These are phyloP conservation scores for Solanum pinnatisectum DNA, from an alignment of 257 asterid species.

Conservation along the genomic window DNA sequence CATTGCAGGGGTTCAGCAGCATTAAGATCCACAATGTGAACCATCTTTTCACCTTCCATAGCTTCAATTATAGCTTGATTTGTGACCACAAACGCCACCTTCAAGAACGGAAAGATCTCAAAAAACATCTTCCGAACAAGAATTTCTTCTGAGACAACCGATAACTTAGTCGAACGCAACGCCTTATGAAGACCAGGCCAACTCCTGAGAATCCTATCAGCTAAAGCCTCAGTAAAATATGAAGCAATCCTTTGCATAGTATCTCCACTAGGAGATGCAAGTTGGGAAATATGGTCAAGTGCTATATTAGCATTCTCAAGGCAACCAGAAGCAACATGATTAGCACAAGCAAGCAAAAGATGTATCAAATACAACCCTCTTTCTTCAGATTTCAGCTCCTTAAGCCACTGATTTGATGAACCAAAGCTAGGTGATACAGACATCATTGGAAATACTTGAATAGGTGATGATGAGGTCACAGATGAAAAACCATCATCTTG, in stretches of 20 bases:
- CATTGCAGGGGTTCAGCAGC: constrained; percentile 71
- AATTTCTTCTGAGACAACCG: constrained; percentile 46
- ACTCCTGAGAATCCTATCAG: constrained; percentile 60
- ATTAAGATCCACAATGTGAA: constrained; percentile 73
- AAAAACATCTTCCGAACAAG: constrained; percentile 68
- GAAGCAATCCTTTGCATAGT: constrained; percentile 93
- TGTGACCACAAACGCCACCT: constrained; percentile 65
- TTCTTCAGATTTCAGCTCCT: constrained; percentile 82
- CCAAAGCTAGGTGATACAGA: constrained; percentile 41
- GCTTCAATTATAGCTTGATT: constrained; percentile 89
- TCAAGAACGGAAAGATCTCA: constrained; percentile 67
- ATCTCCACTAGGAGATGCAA: constrained; percentile 77
- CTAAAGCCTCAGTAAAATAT: constrained; percentile 74
- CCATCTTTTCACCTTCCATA: constrained; percentile 95
- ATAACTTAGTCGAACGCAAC: constrained; percentile 40
- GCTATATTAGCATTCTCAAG: constrained; percentile 77
- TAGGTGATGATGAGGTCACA: constrained; percentile 56
- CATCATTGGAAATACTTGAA: constrained; percentile 51
- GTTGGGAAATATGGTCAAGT: constrained; percentile 86
- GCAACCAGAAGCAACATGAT: constrained; percentile 64
- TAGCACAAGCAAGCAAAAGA: constrained; percentile 71
- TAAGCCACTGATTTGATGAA: constrained; percentile 75
- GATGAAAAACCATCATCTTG: constrained; percentile 93
- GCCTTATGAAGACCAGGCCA: constrained; percentile 91
- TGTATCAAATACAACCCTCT: constrained; percentile 82